Conservation (phyloP, 805 yeast genomes). For the Saccharomyces paradoxus region DNA sequence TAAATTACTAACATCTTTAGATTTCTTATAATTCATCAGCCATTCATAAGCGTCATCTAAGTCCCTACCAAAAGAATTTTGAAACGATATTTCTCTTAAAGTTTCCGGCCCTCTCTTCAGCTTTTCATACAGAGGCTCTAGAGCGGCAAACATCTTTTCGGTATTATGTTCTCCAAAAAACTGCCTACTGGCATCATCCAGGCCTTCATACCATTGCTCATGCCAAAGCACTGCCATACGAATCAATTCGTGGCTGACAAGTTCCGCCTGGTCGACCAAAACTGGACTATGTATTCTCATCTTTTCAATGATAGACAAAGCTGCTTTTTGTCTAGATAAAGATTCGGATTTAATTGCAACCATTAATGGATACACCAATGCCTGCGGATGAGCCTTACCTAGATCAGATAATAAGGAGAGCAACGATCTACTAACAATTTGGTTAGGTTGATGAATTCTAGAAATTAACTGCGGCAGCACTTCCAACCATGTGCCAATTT, state of each 20-base stretch:
- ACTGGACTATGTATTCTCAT: slow-evolving; percentile 82
- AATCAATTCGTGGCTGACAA: slow-evolving; percentile 88
- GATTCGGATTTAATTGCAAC: slow-evolving; percentile 95
- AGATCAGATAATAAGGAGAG: slow-evolving; percentile 74
- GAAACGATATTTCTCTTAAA: slow-evolving; percentile 83
- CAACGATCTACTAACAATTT: slow-evolving; percentile 69
- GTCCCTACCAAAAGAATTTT: slow-evolving; percentile 89
- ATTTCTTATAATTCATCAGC: slow-evolving; percentile 76
- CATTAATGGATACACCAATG: slow-evolving; percentile 86
- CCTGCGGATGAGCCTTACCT: slow-evolving; percentile 96
- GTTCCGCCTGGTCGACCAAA: slow-evolving; percentile 83
- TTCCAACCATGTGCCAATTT: slow-evolving; percentile 88
- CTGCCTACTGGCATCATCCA: slow-evolving; percentile 90
- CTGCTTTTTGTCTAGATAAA: slow-evolving; percentile 82
- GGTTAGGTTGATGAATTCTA: slow-evolving; percentile 91
- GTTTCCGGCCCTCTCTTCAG: slow-evolving; percentile 86
- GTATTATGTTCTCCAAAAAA: slow-evolving; percentile 92
- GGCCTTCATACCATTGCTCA: slow-evolving; percentile 95
- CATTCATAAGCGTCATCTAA: slow-evolving; percentile 88
- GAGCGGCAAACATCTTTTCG: slow-evolving; percentile 84
- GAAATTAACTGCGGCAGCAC: slow-evolving; percentile 94
- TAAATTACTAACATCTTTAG: slow-evolving; percentile 78
- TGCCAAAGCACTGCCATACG: slow-evolving; percentile 96
- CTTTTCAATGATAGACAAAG: slow-evolving; percentile 80
- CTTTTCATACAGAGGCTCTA: slow-evolving; percentile 83